These are phyloP conservation scores for Polygonum aviculare DNA, from an alignment of 148 eudicot species.

Conservation along the genomic window DNA sequence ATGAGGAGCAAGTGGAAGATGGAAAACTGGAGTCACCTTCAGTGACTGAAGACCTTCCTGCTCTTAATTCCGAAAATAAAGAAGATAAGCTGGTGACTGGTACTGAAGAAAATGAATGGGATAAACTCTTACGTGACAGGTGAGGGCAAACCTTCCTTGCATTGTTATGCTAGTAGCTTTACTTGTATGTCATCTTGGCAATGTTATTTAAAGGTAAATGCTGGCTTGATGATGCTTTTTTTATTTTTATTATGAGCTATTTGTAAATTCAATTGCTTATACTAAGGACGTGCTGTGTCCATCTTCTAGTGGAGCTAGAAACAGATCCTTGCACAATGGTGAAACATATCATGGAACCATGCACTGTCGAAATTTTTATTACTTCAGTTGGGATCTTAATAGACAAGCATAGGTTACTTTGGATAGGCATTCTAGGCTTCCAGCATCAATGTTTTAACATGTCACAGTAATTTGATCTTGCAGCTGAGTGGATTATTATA, in stretches of 20 bases:
- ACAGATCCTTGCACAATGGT: neutral
- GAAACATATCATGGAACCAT: neutral
- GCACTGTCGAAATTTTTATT: neutral
- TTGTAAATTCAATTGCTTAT: neutral
- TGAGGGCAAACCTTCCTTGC: constrained; percentile 14
- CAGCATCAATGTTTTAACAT: neutral
- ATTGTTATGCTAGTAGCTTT: neutral
- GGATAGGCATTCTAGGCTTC: neutral
- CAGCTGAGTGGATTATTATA: neutral
- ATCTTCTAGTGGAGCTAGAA: constrained; percentile 4
- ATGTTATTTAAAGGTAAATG: neutral
- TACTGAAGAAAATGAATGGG: constrained; percentile 93
- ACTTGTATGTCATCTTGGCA: neutral
- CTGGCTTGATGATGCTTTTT: neutral
- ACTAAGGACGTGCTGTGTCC: neutral
- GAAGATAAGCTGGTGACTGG: constrained; percentile 35
- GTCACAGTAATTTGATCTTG: neutral
- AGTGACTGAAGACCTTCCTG: constrained; percentile 41
- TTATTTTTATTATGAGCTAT: neutral
- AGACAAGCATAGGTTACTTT: neutral
- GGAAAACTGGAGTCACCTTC: constrained; percentile 43
- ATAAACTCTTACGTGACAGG: constrained; percentile 86
- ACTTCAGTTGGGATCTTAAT: neutral
- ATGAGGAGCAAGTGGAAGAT: constrained; percentile 77
- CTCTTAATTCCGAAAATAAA: constrained; percentile 40